Percentiles rank a stretch among this genome's conserved stretches.
Conservation (phyloP, 1,284 basidiomycete species). For the Microbotryomycetes sp. region DNA sequence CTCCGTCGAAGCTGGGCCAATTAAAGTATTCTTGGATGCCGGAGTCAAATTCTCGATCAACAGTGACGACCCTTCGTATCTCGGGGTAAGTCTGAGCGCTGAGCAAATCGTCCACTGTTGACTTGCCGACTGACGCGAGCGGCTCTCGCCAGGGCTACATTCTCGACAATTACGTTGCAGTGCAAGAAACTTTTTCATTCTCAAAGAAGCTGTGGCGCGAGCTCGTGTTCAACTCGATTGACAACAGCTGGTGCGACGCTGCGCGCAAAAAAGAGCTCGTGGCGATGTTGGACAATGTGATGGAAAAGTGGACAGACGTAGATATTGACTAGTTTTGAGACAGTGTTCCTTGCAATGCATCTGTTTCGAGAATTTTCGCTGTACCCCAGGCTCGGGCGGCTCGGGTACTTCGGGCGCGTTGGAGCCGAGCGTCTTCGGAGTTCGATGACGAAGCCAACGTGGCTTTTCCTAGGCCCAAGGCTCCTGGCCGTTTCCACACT, state of each 20-base stretch:
- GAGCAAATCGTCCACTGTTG: not conserved
- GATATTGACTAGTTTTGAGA: slow-evolving; percentile 3
- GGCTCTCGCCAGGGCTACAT: slow-evolving; percentile 13
- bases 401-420: not conserved
- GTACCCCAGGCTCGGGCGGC: too few relatives aligned
- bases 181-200: slow-evolving; percentile 30
- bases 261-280: slow-evolving; percentile 22
- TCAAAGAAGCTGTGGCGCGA: slow-evolving; percentile 25
- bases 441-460: not conserved
- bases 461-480: not conserved
- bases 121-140: not conserved
- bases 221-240: slow-evolving; percentile 28
- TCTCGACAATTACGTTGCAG: slow-evolving; percentile 31
- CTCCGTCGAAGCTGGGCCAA: slow-evolving; percentile 5
- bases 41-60: slow-evolving; percentile 35
- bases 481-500: not conserved
- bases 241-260: slow-evolving; percentile 29
- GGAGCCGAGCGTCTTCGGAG: not conserved
- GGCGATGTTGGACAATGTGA: slow-evolving; percentile 9
- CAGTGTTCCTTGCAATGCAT: not conserved
- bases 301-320: slow-evolving; percentile 15
- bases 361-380: not conserved
- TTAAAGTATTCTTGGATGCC: slow-evolving; percentile 27
- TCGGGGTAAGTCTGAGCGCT: slow-evolving; percentile 20
- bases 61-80: slow-evolving; percentile 35